A percentile compares a stretch with the other conserved stretches of the same genome.
These are phyloP conservation scores for Penicillium angulare DNA, from an alignment of 495 filamentous ascomycete genomes.

Conservation along the genomic window DNA sequence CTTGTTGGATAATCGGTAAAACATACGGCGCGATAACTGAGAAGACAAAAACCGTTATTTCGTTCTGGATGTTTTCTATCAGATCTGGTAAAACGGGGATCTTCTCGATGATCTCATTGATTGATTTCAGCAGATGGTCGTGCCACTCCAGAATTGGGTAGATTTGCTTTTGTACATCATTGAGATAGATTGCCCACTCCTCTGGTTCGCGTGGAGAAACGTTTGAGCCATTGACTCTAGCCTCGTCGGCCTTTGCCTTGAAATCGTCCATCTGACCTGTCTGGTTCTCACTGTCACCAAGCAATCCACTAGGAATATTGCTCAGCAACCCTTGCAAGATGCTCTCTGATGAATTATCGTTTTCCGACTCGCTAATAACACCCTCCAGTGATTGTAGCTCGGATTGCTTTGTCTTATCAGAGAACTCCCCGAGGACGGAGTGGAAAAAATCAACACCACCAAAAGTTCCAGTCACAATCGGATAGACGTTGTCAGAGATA, in stretches of 20 bases:
- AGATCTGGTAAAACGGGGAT: conserved; percentile 78
- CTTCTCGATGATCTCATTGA: conserved; percentile 71
- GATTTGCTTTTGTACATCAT: conserved; percentile 68
- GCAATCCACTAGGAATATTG: conserved; percentile 72
- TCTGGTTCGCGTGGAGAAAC: conserved; percentile 74
- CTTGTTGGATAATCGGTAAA: conserved; percentile 78
- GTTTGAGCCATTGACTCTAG: conserved; percentile 46
- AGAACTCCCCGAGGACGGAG: conserved; percentile 84
- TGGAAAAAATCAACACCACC: conserved; percentile 86
- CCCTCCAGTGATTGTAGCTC: conserved; percentile 81
- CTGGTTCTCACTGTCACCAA: conserved; percentile 64
- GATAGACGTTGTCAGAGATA: conserved; percentile 62
- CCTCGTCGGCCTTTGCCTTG: conserved; percentile 61
- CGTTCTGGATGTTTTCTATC: conserved; percentile 74
- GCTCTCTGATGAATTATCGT: conserved; percentile 51
- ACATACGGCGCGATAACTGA: conserved; percentile 81
- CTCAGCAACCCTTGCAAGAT: conserved; percentile 71
- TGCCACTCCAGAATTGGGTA: conserved; percentile 87
- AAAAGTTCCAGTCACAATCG: conserved; percentile 85
- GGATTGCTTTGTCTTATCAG: conserved; percentile 83
- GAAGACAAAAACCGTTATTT: conserved; percentile 83
- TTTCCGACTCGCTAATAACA: conserved; percentile 60
- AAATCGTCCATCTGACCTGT: conserved; percentile 64
- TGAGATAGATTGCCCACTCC: conserved; percentile 66
- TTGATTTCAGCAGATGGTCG: conserved; percentile 76